Conservation (phyloP, 305 asterid genomes). For the Fraxinus xanthoxyloides region DNA sequence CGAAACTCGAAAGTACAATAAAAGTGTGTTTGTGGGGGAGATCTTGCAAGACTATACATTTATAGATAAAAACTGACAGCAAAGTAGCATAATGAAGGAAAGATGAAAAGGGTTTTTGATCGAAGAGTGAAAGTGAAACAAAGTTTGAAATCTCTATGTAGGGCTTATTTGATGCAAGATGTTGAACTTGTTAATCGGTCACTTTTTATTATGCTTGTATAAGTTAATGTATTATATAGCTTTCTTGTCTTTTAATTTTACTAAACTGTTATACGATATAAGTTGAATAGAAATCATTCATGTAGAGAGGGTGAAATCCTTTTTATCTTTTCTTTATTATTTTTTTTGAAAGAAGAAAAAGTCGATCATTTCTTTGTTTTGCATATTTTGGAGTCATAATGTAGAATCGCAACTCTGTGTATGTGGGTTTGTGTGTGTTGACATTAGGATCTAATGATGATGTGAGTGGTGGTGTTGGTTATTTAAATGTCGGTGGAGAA, state of each 20-base stretch:
- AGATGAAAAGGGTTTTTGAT: background rate
- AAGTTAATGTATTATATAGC: background rate
- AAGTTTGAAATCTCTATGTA: background rate
- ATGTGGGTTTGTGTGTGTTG: background rate
- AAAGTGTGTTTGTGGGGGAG: background rate
- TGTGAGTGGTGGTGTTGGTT: background rate
- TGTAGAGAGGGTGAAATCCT: too few species aligned
- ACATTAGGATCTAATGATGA: background rate
- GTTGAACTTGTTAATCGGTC: background rate
- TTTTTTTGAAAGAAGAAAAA: too few species aligned
- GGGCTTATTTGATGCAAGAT: background rate
- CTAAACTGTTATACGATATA: background rate
- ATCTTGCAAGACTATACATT: background rate
- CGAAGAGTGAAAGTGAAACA: background rate
- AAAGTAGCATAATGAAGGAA: background rate
- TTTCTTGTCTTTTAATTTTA: background rate
- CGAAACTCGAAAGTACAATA: background rate
- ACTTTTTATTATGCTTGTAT: background rate
- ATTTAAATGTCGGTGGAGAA: background rate
- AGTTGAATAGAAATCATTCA: background rate
- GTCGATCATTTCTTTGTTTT: too few species aligned
- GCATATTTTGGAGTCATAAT: background rate
- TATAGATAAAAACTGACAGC: background rate
- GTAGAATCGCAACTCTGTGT: background rate
- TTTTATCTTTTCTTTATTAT: too few species aligned